Conservation (phyloP, 768 basidiomycete species). For the Boletus reticulatus region DNA sequence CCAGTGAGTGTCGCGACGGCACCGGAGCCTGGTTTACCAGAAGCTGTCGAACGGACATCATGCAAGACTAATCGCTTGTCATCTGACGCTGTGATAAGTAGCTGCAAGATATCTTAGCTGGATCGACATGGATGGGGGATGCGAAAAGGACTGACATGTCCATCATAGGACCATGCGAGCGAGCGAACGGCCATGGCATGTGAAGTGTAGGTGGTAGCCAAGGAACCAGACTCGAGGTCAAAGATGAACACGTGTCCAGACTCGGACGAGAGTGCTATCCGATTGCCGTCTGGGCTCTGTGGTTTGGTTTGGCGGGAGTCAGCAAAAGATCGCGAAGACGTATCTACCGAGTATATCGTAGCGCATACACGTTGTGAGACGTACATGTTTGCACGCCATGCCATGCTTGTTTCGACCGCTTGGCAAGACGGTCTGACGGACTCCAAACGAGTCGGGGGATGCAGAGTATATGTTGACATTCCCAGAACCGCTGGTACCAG, state of each 20-base stretch:
- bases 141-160: slow-evolving; percentile 55
- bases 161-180: slow-evolving; percentile 86
- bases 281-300: slow-evolving; percentile 86
- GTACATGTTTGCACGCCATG: slow-evolving; percentile 68
- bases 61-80: slow-evolving; percentile 90
- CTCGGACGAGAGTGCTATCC: slow-evolving; percentile 80
- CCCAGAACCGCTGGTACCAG: slow-evolving; percentile 69
- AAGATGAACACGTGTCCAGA: slow-evolving; percentile 87
- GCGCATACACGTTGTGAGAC: slow-evolving; percentile 24
- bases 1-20: slow-evolving; percentile 85
- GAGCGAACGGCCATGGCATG: slow-evolving; percentile 91
- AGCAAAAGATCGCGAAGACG: background rate
- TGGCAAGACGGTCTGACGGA: slow-evolving; percentile 52
- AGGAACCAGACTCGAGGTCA: slow-evolving; percentile 65
- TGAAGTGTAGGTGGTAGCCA: slow-evolving; percentile 73
- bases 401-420: slow-evolving; percentile 78
- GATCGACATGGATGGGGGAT: background rate
- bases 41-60: slow-evolving; percentile 73
- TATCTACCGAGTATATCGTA: background rate
- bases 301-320: background rate
- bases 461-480: slow-evolving; percentile 75
- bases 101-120: slow-evolving; percentile 40
- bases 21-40: slow-evolving; percentile 60
- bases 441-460: slow-evolving; percentile 62
- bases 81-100: slow-evolving; percentile 87